Evolutionary conservation across 495 filamentous ascomycete species (phyloP).

Genomic region (Podospora pseudopauciseta): DNA sequence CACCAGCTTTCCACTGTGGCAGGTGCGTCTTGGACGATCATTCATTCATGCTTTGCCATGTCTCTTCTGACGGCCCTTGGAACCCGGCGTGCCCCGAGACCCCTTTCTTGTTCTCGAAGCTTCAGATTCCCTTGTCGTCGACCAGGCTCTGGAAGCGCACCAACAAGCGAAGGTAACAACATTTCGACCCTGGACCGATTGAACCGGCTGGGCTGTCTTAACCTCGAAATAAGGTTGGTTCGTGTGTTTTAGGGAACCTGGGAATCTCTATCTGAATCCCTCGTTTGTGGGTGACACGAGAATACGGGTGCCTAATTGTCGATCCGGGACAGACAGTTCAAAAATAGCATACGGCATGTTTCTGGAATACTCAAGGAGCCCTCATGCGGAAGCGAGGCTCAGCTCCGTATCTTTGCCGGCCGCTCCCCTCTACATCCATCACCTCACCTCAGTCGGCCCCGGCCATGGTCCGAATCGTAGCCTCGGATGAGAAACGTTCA

Average conservation of each 20-base stretch:
- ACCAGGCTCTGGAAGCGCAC: not conserved
- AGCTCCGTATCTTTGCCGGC: not conserved
- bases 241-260: not conserved
- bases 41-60: not conserved
- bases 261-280: not conserved
- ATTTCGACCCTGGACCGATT: not conserved
- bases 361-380: not conserved
- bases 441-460: not conserved
- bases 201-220: not conserved
- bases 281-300: not conserved
- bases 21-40: not conserved
- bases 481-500: not conserved
- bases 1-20: too few relatives aligned
- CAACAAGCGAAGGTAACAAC: not conserved
- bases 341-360: slow-evolving; percentile 3
- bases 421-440: not conserved
- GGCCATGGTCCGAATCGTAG: not conserved
- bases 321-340: slow-evolving; percentile 1
- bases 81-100: not conserved
- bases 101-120: not conserved
- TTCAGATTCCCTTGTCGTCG: not conserved
- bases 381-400: not conserved
- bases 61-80: not conserved
- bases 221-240: slow-evolving; percentile 1
- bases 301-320: not conserved